phyloP scores from a whole-genome alignment of 768 basidiomycete genomes.

The Tricholomella constricta region DNA sequence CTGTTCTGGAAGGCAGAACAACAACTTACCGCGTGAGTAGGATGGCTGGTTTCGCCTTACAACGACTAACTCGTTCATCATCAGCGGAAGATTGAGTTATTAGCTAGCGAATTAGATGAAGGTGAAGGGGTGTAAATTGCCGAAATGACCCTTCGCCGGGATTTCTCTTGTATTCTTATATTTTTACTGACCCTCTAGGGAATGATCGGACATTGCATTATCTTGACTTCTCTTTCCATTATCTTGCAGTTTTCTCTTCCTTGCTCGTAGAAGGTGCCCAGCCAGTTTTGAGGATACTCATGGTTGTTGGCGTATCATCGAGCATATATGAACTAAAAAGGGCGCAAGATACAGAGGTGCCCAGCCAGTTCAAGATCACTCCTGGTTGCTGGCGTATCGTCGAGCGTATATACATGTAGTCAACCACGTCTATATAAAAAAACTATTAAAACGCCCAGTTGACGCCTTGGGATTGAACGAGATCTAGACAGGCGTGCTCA shows the following conservation, averaged over 20 bases:
- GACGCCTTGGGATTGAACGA: too few species aligned
- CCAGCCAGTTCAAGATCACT: slow-evolving; percentile 54
- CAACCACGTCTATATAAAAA: too few species aligned
- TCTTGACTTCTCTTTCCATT: background rate
- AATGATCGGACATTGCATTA: background rate
- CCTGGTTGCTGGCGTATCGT: slow-evolving; percentile 72
- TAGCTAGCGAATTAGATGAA: slow-evolving; percentile 66
- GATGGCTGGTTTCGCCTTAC: background rate
- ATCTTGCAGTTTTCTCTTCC: background rate
- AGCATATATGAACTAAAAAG: slow-evolving; percentile 64
- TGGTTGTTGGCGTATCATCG: slow-evolving; percentile 74
- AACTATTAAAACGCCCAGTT: too few species aligned
- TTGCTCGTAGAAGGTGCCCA: slow-evolving; percentile 81
- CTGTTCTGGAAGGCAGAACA: slow-evolving; percentile 65
- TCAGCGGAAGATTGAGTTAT: slow-evolving; percentile 61
- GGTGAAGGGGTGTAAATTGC: slow-evolving; percentile 48
- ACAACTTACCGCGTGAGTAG: slow-evolving; percentile 64
- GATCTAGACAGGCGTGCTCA: background rate
- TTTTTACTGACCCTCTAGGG: slow-evolving; percentile 18
- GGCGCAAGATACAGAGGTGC: too few species aligned
- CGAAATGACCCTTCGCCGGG: slow-evolving; percentile 7
- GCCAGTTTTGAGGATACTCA: slow-evolving; percentile 47
- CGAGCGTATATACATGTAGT: slow-evolving; percentile 57
- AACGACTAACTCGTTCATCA: slow-evolving; percentile 23
- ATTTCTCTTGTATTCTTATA: slow-evolving; percentile 6